A percentile compares a stretch with the other conserved stretches of the same genome.
Conservation (phyloP, 805 yeast genomes). For the Wickerhamiella australiensis region DNA sequence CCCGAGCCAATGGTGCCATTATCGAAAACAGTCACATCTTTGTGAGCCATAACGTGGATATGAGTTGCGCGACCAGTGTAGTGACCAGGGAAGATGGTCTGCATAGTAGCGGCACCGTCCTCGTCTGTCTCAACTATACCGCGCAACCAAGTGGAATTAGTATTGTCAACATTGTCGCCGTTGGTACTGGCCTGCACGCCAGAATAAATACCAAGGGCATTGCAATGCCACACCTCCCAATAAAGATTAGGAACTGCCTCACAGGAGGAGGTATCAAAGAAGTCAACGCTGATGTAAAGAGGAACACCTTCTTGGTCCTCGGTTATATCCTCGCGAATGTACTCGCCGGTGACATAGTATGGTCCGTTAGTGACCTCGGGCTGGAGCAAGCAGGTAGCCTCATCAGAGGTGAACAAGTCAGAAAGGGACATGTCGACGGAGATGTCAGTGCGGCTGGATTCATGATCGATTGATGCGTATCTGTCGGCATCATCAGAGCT, state of each 20-base stretch:
- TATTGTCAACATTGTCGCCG: not conserved
- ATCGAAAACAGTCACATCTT: not conserved
- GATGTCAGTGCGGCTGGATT: constrained; percentile 3
- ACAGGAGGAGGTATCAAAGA: not conserved
- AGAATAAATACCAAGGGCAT: not conserved
- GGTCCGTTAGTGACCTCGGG: not conserved
- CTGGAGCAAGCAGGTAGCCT: constrained; percentile 1
- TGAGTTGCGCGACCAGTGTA: not conserved
- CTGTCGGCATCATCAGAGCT: not conserved
- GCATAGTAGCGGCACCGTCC: not conserved
- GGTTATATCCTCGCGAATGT: not conserved
- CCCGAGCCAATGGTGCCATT: constrained; percentile 5
- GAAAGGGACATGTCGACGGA: not conserved
- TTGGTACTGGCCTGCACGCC: not conserved
- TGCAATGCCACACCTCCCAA: constrained; percentile 3
- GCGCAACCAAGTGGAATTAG: not conserved
- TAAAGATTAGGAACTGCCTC: not conserved
- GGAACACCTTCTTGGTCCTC: not conserved
- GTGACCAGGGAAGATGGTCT: constrained; percentile 5
- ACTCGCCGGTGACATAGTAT: constrained; percentile 4
- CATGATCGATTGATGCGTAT: not conserved
- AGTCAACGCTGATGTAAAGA: not conserved
- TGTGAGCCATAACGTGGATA: constrained; percentile 2
- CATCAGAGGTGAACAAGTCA: not conserved
- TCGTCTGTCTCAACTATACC: constrained; percentile 1